Base-by-base conservation (phyloP, 179 eudicot genomes). In the Drosera spatulata region DNA sequence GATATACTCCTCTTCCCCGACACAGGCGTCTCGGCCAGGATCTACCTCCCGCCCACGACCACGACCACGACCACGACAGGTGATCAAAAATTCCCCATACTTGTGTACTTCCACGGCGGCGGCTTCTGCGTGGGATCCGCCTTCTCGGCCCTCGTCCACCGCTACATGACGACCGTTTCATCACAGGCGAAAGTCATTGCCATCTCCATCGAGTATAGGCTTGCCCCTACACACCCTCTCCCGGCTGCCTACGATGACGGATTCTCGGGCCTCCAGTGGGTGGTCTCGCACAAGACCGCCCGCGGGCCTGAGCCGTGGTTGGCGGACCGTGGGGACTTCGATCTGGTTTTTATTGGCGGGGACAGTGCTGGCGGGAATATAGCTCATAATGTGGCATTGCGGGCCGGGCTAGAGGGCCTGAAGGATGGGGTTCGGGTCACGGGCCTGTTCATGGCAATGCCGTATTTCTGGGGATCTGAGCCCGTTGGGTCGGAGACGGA, bases 351-450 rank as follows among this genome's bases (percentile, higher is more conserved):
- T 53, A 59, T 70, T n/a, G 69, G 65, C 1, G 74, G 74, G 7
- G 74, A 70, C 6, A 70, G 69, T 48, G 74, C 80, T 9, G 80
- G 80, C 1, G 77, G 69, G 2, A 72, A 44, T 51, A 76, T 76
- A 0, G 56, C 56, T 7, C 56, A 53, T 53, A 38, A 53, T 14
- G 56, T 53, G 37, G 37, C 37, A 7, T 7, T 53, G 8, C 15
- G 56, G 22, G 56, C 56, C 22, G 22, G 22, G 6, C 6, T 53
- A n/a, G 33, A 4, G 33, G 33, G 37, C 13, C 22, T 53, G 4
- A 7, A 53, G 22, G 56, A 53, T 7, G 37, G 44, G 10, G 60
- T 41, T 42, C 38, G 40, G 43, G 10, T 56, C 10, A 44, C 40
- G 5, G 66, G 66, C 12, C 6, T 37, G 12, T 5, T 52, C 15